Percentiles rank a stretch among this genome's conserved stretches.
These are phyloP conservation scores for Kwoniella sp. DNA, from an alignment of 768 basidiomycete genomes.

Conservation along the genomic window DNA sequence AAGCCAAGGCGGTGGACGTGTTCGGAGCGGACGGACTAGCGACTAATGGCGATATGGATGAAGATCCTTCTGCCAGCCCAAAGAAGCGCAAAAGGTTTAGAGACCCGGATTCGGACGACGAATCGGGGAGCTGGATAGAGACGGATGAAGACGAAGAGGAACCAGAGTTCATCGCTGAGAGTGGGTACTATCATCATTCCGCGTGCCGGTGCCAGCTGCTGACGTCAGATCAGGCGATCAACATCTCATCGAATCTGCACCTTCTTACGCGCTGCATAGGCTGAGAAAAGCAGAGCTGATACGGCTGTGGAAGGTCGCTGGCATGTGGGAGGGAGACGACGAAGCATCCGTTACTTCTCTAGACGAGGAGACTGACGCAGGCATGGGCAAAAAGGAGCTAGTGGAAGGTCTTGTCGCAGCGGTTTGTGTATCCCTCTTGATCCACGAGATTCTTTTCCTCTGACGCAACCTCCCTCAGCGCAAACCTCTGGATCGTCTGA, in stretches of 20 bases:
- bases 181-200: too few species aligned
- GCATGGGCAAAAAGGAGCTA: constrained; percentile 43
- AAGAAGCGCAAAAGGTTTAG: constrained; percentile 30
- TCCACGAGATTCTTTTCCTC: neutral
- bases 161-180: constrained; percentile 43
- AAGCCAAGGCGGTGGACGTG: constrained; percentile 5
- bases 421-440: constrained; percentile 24
- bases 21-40: constrained; percentile 1
- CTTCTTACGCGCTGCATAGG: constrained; percentile 37
- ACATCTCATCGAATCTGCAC: constrained; percentile 43
- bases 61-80: constrained; percentile 16
- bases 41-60: neutral
- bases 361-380: constrained; percentile 31
- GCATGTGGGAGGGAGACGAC: constrained; percentile 39
- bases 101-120: constrained; percentile 14
- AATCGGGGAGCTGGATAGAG: constrained; percentile 34
- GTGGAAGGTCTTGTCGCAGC: constrained; percentile 44
- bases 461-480: neutral
- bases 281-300: constrained; percentile 47
- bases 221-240: constrained; percentile 36
- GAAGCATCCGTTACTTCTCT: constrained; percentile 8
- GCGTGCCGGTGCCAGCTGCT: neutral
- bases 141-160: constrained; percentile 37
- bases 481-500: constrained; percentile 7
- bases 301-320: constrained; percentile 48